Percentiles rank a stretch among this genome's conserved stretches.
Evolutionary conservation across 2,329 filamentous ascomycete species (phyloP).

Genomic region (Cercospora berteroae): DNA sequence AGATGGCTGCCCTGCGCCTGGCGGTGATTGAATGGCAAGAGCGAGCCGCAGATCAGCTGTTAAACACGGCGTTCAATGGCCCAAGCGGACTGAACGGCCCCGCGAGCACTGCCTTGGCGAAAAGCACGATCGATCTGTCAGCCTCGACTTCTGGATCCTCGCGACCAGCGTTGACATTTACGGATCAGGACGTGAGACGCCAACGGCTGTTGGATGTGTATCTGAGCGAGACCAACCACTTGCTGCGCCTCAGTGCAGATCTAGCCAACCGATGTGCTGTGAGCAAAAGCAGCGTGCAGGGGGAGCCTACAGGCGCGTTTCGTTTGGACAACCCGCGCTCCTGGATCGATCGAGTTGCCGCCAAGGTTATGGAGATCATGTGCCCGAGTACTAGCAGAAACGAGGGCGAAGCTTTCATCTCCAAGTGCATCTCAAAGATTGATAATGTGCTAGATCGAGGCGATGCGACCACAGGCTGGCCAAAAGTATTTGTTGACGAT

Average conservation of each 20-base stretch:
- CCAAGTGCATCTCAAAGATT: slow-evolving; percentile 25
- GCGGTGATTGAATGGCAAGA: slow-evolving; percentile 81
- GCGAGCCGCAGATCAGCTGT: slow-evolving; percentile 69
- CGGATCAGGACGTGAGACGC: slow-evolving; percentile 33
- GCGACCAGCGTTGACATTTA: slow-evolving; percentile 22
- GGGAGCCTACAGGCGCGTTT: slow-evolving; percentile 12
- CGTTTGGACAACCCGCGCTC: slow-evolving; percentile 5
- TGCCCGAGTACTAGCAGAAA: slow-evolving; percentile 16
- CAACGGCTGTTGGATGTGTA: slow-evolving; percentile 30
- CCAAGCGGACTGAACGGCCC: slow-evolving; percentile 6
- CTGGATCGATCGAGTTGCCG: slow-evolving; percentile 30
- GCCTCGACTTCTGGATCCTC: slow-evolving; percentile 14
- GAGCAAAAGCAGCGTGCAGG: slow-evolving; percentile 18
- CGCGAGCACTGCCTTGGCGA: slow-evolving; percentile 15
- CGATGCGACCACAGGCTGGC: slow-evolving; percentile 37
- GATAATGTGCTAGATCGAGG: slow-evolving; percentile 24
- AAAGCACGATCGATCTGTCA: slow-evolving; percentile 22
- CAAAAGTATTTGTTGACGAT: slow-evolving; percentile 25
- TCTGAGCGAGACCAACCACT: slow-evolving; percentile 30
- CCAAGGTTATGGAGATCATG: slow-evolving; percentile 19
- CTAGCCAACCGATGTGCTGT: slow-evolving; percentile 27
- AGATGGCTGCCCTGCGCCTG: slow-evolving; percentile 77
- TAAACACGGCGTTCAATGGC: slow-evolving; percentile 42
- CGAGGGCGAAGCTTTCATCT: slow-evolving; percentile 21
- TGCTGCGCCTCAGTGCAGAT: slow-evolving; percentile 27